These are phyloP conservation scores for Aspergillus fijiensis DNA, from an alignment of 2,329 filamentous ascomycete genomes.

Conservation along the genomic window DNA sequence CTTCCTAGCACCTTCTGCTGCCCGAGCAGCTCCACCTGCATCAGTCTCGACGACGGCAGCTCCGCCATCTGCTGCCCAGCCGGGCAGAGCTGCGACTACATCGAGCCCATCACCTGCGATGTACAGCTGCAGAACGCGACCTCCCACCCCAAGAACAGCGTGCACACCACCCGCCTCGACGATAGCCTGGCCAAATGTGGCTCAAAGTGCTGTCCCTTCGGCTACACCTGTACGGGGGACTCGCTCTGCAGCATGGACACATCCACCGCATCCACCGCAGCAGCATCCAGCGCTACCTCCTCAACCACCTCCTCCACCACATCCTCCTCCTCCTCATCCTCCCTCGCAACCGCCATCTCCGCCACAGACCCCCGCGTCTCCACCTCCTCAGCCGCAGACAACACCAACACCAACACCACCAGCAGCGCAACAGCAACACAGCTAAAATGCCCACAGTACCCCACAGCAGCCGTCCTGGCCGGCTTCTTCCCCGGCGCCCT, in stretches of 20 bases:
- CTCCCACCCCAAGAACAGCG: slow-evolving; percentile 33
- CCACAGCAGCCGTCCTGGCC: slow-evolving; percentile 42
- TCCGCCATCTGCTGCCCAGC: slow-evolving; percentile 50
- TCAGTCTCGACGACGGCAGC: slow-evolving; percentile 42
- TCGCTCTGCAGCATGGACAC: slow-evolving; percentile 31
- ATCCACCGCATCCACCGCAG: slow-evolving; percentile 23
- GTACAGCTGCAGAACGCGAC: slow-evolving; percentile 43
- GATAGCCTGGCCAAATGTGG: slow-evolving; percentile 45
- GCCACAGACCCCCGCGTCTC: slow-evolving; percentile 10
- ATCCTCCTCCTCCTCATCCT: slow-evolving; percentile 12
- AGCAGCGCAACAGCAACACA: slow-evolving; percentile 5
- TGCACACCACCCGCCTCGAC: slow-evolving; percentile 46
- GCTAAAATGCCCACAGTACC: slow-evolving; percentile 38
- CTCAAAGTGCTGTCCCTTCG: slow-evolving; percentile 47
- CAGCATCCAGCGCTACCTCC: slow-evolving; percentile 4
- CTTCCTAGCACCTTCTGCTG: slow-evolving; percentile 48
- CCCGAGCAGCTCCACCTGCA: slow-evolving; percentile 39
- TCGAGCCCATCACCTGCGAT: slow-evolving; percentile 46
- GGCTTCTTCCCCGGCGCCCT: slow-evolving; percentile 52
- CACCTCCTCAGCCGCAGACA: slow-evolving; percentile 9
- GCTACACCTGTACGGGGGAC: slow-evolving; percentile 43
- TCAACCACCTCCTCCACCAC: slow-evolving; percentile 20
- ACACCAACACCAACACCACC: not conserved
- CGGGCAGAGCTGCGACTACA: slow-evolving; percentile 41
- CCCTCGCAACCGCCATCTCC: not conserved